Evolutionary conservation across 2,329 filamentous ascomycete species (phyloP), one percentile per base, ranked within the genome.

Genomic region (Neopestalotiopsis sp.): DNA sequence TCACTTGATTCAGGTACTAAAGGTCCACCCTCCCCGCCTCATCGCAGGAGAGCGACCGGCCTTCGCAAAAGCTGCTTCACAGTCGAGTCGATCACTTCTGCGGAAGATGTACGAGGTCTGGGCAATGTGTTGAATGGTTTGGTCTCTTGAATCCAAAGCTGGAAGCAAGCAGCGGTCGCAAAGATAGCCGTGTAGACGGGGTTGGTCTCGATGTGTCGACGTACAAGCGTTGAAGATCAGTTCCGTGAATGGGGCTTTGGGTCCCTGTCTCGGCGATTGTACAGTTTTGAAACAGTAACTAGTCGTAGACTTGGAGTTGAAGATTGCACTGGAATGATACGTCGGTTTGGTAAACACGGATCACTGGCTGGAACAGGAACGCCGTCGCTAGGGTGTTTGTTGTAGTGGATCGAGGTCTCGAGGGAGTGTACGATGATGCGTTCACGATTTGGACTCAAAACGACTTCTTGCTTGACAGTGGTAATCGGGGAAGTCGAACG

Each of bases 21-120:
- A 78, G 75, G 75, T 73, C 76, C 75, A 74, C 76, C 76, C 72
- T 75, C 77, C 73, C 75, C 76, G 74, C 77, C 77, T 78, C 77
- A 79, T 79, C 76, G 76, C 77, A 77, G 72, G 76, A 73, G 76
- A 78, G 77, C 77, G 69, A 74, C 69, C 70, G 76, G 76, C 73
- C 76, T 70, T 28, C 65, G 63, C 66, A 53, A 62, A 40, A 40
- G 53, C 49, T 56, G 40, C 65, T 38, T 30, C 13, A 20, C 45
- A 65, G 65, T 68, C 67, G 53, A 67, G 59, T 64, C 30, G 61
- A 17, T n/a, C 61, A 38, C 7, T 63, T 7, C 45, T 53, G 17
- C 17, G 7, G 45, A 53, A 6, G n/a, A 61, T 61, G 24, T 30
- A 61, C 57, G 32, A 28, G 7, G 17, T 30, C 1, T 17, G 20